phyloP scores from a whole-genome alignment of 345 rosid genomes.

The Citrus cavaleriei region DNA sequence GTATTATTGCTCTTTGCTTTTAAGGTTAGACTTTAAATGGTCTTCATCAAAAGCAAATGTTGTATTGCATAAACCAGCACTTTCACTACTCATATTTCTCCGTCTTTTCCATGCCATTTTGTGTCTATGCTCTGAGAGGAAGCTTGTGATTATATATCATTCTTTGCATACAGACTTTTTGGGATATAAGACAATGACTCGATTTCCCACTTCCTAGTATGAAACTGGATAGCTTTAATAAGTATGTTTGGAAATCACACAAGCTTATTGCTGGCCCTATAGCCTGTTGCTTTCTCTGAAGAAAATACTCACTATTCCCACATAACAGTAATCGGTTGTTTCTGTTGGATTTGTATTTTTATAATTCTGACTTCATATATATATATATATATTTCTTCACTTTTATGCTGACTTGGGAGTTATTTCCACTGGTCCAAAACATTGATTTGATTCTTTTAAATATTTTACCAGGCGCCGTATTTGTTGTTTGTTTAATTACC shows the following conservation, averaged over 20 bases:
- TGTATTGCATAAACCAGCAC: background rate
- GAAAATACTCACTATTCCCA: background rate
- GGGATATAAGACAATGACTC: background rate
- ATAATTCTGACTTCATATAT: background rate
- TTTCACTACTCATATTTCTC: background rate
- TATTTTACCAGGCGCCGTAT: slow-evolving; percentile 69
- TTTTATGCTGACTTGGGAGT: background rate
- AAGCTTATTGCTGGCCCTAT: background rate
- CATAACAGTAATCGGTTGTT: background rate
- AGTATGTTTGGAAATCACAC: background rate
- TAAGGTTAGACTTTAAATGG: background rate
- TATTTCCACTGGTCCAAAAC: slow-evolving; percentile 1
- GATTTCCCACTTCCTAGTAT: background rate
- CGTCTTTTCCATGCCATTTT: background rate
- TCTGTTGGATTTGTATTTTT: background rate
- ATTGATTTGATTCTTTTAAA: slow-evolving; percentile 12
- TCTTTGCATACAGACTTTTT: background rate
- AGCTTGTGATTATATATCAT: background rate
- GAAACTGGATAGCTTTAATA: background rate
- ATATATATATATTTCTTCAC: background rate
- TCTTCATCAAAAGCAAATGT: background rate
- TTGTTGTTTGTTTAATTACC: slow-evolving; percentile 79
- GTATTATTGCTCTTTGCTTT: background rate
- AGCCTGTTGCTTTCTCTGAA: background rate
- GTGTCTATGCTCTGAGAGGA: background rate